Conservation (phyloP, 768 basidiomycete species). For the Postia placenta region DNA sequence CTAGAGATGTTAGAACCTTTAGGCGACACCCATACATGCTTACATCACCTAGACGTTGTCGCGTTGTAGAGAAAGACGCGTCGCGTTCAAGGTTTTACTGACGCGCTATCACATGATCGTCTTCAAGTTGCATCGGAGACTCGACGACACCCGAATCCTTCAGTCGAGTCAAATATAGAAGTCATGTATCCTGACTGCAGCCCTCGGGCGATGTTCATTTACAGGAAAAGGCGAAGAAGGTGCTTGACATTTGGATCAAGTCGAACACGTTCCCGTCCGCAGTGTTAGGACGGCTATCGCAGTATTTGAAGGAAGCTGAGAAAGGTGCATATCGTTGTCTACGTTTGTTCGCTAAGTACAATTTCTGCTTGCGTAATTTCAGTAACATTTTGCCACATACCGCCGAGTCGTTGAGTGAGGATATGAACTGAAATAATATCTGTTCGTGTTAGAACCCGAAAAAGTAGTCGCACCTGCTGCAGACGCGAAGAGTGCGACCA, state of each 20-base stretch:
- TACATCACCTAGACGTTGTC: neutral
- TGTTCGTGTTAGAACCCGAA: constrained; percentile 50
- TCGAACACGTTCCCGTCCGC: constrained; percentile 79
- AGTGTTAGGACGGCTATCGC: constrained; percentile 67
- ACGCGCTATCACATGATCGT: constrained; percentile 14
- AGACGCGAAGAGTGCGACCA: constrained; percentile 14
- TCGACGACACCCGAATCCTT: constrained; percentile 12
- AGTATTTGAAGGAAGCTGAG: constrained; percentile 54
- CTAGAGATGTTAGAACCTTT: no score
- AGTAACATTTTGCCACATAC: constrained; percentile 43
- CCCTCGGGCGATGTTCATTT: constrained; percentile 26
- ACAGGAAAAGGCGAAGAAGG: constrained; percentile 96
- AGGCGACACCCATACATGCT: no score
- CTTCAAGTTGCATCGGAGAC: constrained; percentile 4
- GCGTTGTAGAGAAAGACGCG: constrained; percentile 2
- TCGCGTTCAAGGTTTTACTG: neutral
- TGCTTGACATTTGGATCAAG: constrained; percentile 97
- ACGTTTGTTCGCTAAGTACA: constrained; percentile 78
- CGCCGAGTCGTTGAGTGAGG: constrained; percentile 47
- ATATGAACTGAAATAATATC: constrained; percentile 63
- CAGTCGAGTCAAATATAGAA: constrained; percentile 16
- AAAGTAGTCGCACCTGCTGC: constrained; percentile 20
- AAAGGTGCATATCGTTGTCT: constrained; percentile 84
- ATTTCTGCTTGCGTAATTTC: constrained; percentile 60
- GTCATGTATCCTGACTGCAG: constrained; percentile 34